Conservation (phyloP, 768 basidiomycete genomes). For the Boletus rubroflammeus region DNA sequence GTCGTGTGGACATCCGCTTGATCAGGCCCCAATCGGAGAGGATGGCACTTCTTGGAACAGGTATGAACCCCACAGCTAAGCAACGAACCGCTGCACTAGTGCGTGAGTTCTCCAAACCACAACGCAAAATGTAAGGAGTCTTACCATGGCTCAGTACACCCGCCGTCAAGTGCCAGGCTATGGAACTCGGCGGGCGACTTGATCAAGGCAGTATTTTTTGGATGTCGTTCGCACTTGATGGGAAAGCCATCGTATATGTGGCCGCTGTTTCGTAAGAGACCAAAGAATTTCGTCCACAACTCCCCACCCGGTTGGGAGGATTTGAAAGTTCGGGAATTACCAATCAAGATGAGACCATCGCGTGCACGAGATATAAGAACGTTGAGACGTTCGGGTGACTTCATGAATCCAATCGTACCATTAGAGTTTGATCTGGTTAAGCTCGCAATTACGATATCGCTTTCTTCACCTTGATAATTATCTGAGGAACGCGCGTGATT, state of each 20-base stretch:
- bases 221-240: slow-evolving; percentile 54
- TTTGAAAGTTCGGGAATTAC: slow-evolving; percentile 58
- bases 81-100: slow-evolving; percentile 38
- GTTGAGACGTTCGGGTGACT: slow-evolving; percentile 62
- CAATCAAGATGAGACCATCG: slow-evolving; percentile 61
- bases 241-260: slow-evolving; percentile 62
- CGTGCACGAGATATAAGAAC: slow-evolving; percentile 69
- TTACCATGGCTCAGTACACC: slow-evolving; percentile 60
- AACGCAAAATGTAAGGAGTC: slow-evolving; percentile 5
- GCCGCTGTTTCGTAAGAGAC: slow-evolving; percentile 37
- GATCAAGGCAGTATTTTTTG: slow-evolving; percentile 37
- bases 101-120: not conserved
- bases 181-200: slow-evolving; percentile 48
- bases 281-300: slow-evolving; percentile 51
- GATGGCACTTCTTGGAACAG: slow-evolving; percentile 63
- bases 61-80: slow-evolving; percentile 51
- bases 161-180: slow-evolving; percentile 53
- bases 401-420: slow-evolving; percentile 70
- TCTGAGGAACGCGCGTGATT: slow-evolving; percentile 37
- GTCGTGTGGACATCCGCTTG: slow-evolving; percentile 18
- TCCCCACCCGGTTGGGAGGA: slow-evolving; percentile 47
- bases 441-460: slow-evolving; percentile 60
- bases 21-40: slow-evolving; percentile 47
- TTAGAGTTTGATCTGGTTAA: slow-evolving; percentile 56
- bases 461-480: slow-evolving; percentile 77